Evolutionary conservation across 805 yeast species (phyloP).

Genomic region (Metschnikowia lachancei): DNA sequence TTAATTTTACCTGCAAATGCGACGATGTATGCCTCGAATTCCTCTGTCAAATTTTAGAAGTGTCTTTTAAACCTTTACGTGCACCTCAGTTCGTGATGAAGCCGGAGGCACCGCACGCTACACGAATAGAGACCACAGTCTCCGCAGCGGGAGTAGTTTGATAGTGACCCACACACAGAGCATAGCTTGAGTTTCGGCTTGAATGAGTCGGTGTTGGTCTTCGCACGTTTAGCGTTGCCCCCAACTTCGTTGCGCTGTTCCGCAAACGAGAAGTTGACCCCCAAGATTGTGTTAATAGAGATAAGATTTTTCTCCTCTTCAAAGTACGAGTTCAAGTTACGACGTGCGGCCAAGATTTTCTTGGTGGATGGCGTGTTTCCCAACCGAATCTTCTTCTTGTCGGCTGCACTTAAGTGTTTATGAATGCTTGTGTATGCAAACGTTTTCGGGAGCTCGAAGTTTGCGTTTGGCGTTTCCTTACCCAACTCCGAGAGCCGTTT

Average conservation of each 20-base stretch:
- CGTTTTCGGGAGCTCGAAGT: conserved; percentile 44
- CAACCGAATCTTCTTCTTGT: conserved; percentile 29
- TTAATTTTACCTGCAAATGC: background rate
- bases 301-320: conserved; percentile 46
- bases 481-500: conserved; percentile 37
- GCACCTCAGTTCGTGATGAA: conserved; percentile 44
- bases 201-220: conserved; percentile 11
- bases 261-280: conserved; percentile 40
- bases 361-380: conserved; percentile 47
- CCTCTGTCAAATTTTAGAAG: too few species aligned
- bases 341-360: conserved; percentile 39
- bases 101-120: conserved; percentile 38
- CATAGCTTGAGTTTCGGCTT: conserved; percentile 39
- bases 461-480: conserved; percentile 28
- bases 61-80: conserved; percentile 15
- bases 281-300: conserved; percentile 41
- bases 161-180: conserved; percentile 39
- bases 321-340: conserved; percentile 44
- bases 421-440: conserved; percentile 36
- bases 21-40: too few species aligned
- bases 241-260: conserved; percentile 31
- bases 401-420: conserved; percentile 20
- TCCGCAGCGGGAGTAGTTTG: conserved; percentile 39
- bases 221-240: conserved; percentile 18
- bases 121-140: conserved; percentile 42